A percentile compares a stretch with the other conserved stretches of the same genome.
These are phyloP conservation scores for Cercis canadensis DNA, from an alignment of 306 rosid genomes.

Conservation along the genomic window DNA sequence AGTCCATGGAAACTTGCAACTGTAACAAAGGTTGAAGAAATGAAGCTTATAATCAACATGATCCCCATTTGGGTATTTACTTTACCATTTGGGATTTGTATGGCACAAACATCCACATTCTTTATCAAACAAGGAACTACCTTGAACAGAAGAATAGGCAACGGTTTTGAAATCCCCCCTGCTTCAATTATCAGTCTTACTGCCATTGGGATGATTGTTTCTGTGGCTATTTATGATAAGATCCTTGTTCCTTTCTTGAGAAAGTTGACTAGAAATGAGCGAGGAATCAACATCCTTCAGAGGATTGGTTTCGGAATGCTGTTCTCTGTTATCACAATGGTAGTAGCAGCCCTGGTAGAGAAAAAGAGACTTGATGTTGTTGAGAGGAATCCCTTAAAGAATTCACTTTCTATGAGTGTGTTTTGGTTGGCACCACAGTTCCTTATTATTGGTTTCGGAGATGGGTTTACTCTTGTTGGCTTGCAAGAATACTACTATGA, in stretches of 20 bases:
- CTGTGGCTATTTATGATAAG: slow-evolving; percentile 75
- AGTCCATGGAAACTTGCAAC: slow-evolving; percentile 77
- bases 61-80: slow-evolving; percentile 85
- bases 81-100: slow-evolving; percentile 73
- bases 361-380: slow-evolving; percentile 55
- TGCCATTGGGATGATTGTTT: slow-evolving; percentile 74
- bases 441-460: slow-evolving; percentile 81
- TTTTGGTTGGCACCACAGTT: slow-evolving; percentile 89
- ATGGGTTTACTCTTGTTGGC: slow-evolving; percentile 83
- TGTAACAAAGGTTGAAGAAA: slow-evolving; percentile 79
- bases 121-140: slow-evolving; percentile 75
- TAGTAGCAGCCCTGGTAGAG: slow-evolving; percentile 71
- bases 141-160: slow-evolving; percentile 52
- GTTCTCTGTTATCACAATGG: slow-evolving; percentile 63
- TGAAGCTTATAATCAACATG: slow-evolving; percentile 84
- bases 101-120: slow-evolving; percentile 82
- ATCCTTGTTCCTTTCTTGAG: slow-evolving; percentile 68
- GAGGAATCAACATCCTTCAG: slow-evolving; percentile 89
- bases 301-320: slow-evolving; percentile 89
- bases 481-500: slow-evolving; percentile 87
- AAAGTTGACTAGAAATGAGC: slow-evolving; percentile 65
- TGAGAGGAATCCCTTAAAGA: slow-evolving; percentile 36
- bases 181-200: slow-evolving; percentile 71
- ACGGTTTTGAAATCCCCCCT: slow-evolving; percentile 66
- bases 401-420: slow-evolving; percentile 63